phyloP scores from a whole-genome alignment of 306 rosid species.

The Morella rubra region DNA sequence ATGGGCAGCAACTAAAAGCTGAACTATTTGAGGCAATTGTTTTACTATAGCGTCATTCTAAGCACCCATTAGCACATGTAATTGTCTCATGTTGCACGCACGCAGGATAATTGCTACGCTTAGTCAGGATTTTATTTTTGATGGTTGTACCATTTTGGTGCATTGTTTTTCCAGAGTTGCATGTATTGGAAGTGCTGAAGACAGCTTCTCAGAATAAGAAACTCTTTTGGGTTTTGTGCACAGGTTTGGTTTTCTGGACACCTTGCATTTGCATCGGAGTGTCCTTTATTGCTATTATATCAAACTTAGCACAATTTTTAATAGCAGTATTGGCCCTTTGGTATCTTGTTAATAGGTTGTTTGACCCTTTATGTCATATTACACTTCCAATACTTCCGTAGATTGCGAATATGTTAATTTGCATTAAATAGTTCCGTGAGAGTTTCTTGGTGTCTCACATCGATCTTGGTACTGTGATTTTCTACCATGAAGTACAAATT shows the following conservation, averaged over 20 bases:
- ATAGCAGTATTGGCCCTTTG: neutral
- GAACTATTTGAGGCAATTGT: neutral
- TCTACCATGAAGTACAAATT: neutral
- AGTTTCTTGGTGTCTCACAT: no score
- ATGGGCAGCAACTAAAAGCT: no score
- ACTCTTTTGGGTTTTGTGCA: conserved; percentile 83
- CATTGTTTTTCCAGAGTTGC: conserved; percentile 94
- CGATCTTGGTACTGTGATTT: neutral
- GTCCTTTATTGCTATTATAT: neutral
- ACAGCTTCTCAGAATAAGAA: conserved; percentile 79
- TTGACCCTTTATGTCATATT: neutral
- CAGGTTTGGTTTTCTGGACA: conserved; percentile 49
- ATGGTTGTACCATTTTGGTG: conserved; percentile 91
- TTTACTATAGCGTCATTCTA: neutral
- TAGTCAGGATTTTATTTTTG: conserved; percentile 85
- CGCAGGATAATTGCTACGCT: conserved; percentile 85
- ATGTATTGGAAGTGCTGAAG: conserved; percentile 78
- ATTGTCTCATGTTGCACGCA: conserved; percentile 51
- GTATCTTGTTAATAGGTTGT: neutral
- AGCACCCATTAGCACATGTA: neutral
- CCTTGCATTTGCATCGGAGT: neutral
- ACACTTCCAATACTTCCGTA: neutral
- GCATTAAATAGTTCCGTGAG: neutral
- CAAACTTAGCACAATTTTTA: neutral
- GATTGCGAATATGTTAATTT: neutral